Percentiles rank a stretch among this genome's conserved stretches.
phyloP scores from a whole-genome alignment of 768 basidiomycete species.

The Collybia sp. region DNA sequence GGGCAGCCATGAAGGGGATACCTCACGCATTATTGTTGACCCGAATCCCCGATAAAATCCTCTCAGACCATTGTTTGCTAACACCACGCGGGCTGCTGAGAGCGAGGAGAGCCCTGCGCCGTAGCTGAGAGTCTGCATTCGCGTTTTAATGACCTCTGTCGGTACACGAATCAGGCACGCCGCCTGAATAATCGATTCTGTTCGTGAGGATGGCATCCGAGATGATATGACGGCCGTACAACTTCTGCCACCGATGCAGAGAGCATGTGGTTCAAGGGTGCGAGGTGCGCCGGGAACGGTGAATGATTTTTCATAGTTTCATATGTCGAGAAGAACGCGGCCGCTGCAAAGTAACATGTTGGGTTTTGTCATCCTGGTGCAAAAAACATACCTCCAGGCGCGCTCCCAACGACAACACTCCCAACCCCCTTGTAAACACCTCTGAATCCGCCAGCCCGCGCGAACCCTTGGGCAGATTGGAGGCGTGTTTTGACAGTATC shows the following conservation, averaged over 20 bases:
- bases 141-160: conserved; percentile 93
- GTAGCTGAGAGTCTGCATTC: conserved; percentile 84
- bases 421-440: conserved; percentile 94
- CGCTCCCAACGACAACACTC: conserved; percentile 91
- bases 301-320: conserved; percentile 80
- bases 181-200: conserved; percentile 36
- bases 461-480: conserved; percentile 85
- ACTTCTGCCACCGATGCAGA: conserved; percentile 60
- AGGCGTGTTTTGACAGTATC: conserved; percentile 96
- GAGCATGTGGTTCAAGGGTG: conserved; percentile 54
- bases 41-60: conserved; percentile 91
- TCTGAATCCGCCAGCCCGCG: conserved; percentile 78
- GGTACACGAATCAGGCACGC: conserved; percentile 94
- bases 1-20: conserved; percentile 27
- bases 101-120: conserved; percentile 54
- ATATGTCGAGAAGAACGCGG: conserved; percentile 92
- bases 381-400: conserved; percentile 69
- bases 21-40: conserved; percentile 60
- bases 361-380: background rate
- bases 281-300: conserved; percentile 55
- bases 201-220: conserved; percentile 8
- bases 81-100: conserved; percentile 49
- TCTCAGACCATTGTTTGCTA: conserved; percentile 56
- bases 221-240: conserved; percentile 26
- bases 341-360: conserved; percentile 51